Conservation (phyloP, 768 basidiomycete species). For the Pulveroboletus sp. region DNA sequence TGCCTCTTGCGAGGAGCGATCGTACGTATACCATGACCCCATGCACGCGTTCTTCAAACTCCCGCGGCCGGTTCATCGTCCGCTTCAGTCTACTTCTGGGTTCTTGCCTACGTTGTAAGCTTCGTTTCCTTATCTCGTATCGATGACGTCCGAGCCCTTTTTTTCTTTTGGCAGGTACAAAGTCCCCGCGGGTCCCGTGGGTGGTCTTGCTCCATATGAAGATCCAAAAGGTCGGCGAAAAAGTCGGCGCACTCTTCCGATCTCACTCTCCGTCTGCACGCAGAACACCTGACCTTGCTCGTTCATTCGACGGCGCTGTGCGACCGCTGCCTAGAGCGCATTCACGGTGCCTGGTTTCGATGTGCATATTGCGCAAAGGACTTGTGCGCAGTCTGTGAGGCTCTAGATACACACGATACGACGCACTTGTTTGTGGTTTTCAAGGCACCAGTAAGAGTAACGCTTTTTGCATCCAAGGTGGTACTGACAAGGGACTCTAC, state of each 20-base stretch:
- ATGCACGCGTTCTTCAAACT: conserved; percentile 88
- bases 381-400: conserved; percentile 81
- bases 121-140: not conserved
- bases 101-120: conserved; percentile 68
- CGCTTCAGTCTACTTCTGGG: conserved; percentile 49
- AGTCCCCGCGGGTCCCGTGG: conserved; percentile 54
- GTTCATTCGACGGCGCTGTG: conserved; percentile 70
- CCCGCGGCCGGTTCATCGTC: conserved; percentile 68
- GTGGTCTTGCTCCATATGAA: conserved; percentile 32
- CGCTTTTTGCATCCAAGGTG: not conserved
- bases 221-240: conserved; percentile 55
- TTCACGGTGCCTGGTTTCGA: conserved; percentile 86
- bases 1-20: conserved; percentile 69
- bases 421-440: conserved; percentile 85
- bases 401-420: conserved; percentile 74
- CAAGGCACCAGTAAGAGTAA: conserved; percentile 64
- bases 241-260: not conserved
- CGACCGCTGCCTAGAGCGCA: conserved; percentile 79
- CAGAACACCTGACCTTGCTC: conserved; percentile 62
- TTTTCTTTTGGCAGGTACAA: conserved; percentile 48
- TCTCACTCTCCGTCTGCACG: not conserved
- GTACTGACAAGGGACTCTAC: conserved; percentile 8
- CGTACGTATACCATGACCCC: conserved; percentile 78
- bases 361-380: conserved; percentile 88
- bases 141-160: conserved; percentile 8